phyloP scores from a whole-genome alignment of 1,284 basidiomycete genomes.

The Rhizopogon hawkerae region DNA sequence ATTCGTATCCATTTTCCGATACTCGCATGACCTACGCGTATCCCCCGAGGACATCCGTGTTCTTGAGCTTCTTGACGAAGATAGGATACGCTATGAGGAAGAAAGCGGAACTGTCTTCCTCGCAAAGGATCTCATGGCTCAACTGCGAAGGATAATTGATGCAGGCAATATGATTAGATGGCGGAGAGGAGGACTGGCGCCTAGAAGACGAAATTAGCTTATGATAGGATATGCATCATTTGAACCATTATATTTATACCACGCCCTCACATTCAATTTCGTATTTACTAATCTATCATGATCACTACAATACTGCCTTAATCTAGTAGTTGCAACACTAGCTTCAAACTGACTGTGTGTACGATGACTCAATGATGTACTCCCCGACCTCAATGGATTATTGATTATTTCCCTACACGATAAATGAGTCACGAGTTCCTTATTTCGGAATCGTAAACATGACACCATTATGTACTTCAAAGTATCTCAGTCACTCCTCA shows the following conservation, averaged over 20 bases:
- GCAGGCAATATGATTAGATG: conserved; percentile 12
- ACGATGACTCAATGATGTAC: no score
- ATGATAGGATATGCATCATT: not conserved
- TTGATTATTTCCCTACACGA: no score
- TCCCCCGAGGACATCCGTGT: conserved; percentile 48
- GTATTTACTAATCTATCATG: not conserved
- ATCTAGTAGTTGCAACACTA: no score
- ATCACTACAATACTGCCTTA: no score
- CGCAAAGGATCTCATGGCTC: conserved; percentile 47
- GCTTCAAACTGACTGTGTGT: no score
- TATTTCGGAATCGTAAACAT: no score
- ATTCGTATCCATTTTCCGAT: conserved; percentile 52
- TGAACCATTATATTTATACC: not conserved
- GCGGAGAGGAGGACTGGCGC: conserved; percentile 3
- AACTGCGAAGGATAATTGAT: conserved; percentile 37
- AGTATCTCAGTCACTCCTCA: no score
- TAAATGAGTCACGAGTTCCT: no score
- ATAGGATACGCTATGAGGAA: conserved; percentile 46
- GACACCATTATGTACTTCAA: no score
- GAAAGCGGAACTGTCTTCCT: conserved; percentile 58
- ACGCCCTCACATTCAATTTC: not conserved
- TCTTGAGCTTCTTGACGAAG: conserved; percentile 45
- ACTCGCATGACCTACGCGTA: conserved; percentile 35
- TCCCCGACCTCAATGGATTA: no score
- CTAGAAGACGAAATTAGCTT: conserved; percentile 8